Percentiles rank a stretch among this genome's conserved stretches.
Conservation (phyloP, 1,284 basidiomycete genomes). For the Puccinia horiana region DNA sequence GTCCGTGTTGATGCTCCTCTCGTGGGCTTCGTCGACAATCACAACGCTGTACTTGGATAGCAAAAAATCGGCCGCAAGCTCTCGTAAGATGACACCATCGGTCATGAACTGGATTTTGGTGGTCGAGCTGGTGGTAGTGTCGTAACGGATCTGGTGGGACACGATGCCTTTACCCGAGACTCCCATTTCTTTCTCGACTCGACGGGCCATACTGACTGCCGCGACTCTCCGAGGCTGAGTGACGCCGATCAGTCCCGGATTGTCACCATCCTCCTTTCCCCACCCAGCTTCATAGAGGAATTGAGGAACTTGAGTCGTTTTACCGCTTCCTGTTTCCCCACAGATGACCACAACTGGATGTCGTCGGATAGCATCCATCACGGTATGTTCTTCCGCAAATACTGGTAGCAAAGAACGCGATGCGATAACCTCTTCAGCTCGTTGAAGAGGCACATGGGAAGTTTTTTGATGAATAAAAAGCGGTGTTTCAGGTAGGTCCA, state of each 20-base stretch:
- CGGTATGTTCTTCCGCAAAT: conserved; percentile 86
- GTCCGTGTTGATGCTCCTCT: conserved; percentile 96
- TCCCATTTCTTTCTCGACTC: conserved; percentile 84
- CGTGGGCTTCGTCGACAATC: conserved; percentile 96
- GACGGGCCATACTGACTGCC: conserved; percentile 89
- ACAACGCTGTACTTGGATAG: conserved; percentile 88
- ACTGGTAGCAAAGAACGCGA: conserved; percentile 81
- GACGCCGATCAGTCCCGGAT: conserved; percentile 96
- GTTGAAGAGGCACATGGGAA: conserved; percentile 68
- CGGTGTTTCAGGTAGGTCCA: conserved; percentile 47
- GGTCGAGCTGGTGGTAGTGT: conserved; percentile 81
- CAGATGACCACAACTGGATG: conserved; percentile 76
- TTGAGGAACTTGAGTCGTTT: conserved; percentile 97
- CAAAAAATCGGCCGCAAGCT: conserved; percentile 86
- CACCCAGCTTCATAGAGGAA: conserved; percentile 93
- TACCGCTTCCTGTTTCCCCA: conserved; percentile 91
- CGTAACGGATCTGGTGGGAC: conserved; percentile 96
- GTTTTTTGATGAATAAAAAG: conserved; percentile 53
- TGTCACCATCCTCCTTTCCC: conserved; percentile 78
- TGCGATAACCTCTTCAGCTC: conserved; percentile 74
- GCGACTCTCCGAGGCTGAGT: conserved; percentile 98
- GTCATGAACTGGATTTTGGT: conserved; percentile 99
- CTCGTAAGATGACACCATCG: conserved; percentile 91
- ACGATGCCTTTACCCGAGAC: conserved; percentile 69
- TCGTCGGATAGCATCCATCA: conserved; percentile 86